These are phyloP conservation scores for Luffa acutangula DNA, from an alignment of 306 rosid genomes.

Conservation along the genomic window DNA sequence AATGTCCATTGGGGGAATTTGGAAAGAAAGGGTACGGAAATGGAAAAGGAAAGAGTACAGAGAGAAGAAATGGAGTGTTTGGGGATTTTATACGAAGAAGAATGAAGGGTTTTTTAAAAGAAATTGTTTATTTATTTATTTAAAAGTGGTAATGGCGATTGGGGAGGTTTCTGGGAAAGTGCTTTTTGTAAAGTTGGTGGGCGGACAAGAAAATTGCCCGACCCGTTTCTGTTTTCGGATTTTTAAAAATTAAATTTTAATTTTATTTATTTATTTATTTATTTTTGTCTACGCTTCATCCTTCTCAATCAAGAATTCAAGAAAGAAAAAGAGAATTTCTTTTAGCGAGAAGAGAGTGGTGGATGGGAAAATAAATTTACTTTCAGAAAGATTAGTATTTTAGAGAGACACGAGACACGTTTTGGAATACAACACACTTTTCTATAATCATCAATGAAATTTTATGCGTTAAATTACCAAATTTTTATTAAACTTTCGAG, in stretches of 20 bases:
- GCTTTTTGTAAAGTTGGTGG: conserved; percentile 30
- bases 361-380: too few relatives aligned
- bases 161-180: conserved; percentile 48
- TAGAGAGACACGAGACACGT: too few relatives aligned
- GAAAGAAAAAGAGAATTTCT: too few relatives aligned
- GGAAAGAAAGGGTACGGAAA: neutral
- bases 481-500: too few relatives aligned
- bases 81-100: neutral
- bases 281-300: neutral
- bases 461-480: too few relatives aligned
- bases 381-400: too few relatives aligned
- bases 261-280: neutral
- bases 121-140: neutral
- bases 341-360: too few relatives aligned
- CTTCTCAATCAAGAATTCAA: neutral
- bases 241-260: neutral
- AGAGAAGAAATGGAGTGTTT: neutral
- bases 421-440: too few relatives aligned
- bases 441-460: too few relatives aligned
- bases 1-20: neutral
- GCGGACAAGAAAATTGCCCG: neutral
- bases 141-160: neutral
- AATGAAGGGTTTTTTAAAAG: too few relatives aligned
- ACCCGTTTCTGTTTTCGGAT: neutral
- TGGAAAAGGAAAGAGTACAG: neutral